Evolutionary conservation across 495 filamentous ascomycete genomes (phyloP), one percentile per base, ranked within the genome.

Genomic region (Neurospora discreta): DNA sequence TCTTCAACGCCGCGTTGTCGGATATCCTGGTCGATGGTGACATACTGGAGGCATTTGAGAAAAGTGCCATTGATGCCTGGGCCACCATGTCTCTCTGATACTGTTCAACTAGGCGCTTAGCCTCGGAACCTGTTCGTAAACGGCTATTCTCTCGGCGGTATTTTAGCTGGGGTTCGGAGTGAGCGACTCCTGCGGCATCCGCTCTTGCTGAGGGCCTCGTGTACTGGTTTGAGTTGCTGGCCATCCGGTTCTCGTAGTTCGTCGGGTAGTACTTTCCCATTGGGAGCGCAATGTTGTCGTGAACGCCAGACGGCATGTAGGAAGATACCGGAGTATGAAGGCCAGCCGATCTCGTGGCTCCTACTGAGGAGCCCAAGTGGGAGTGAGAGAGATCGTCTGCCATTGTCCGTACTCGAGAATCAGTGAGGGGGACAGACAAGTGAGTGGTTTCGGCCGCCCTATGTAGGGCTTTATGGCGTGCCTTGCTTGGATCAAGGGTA

Each of bases 11-110:
- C 7, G 71, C 33, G 8, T 58, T 33, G 30, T 71, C 69, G 13
- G 33, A 43, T 36, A 58, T 38, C 52, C 52, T 33, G 30, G 26
- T 38, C 9, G 68, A 70, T 9, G 44, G 39, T 42, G 69, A 42
- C 20, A 41, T 30, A 40, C 23, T 20, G 10, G 78, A 78, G 40
- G 67, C 72, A 7, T 76, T 65, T 2, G 76, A 52, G n/a, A 9
- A 65, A 16, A 65, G 52, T 3, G 84, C 84, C 39, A 84, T 74
- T 10, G 82, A 80, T 20, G 87, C 85, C 44, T 88, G 86, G 3
- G 83, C 82, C 39, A 90, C 84, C 79, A 90, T 88, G 68, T 90
- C 87, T 68, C 86, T 78, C 74, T 89, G 88, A 74, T 90, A 90
- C 46, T 90, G 84, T 41, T 86, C 83, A 5, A 90, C 71, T 39